Evolutionary conservation across 768 basidiomycete species (phyloP).

Genomic region (Piloderma croceum): DNA sequence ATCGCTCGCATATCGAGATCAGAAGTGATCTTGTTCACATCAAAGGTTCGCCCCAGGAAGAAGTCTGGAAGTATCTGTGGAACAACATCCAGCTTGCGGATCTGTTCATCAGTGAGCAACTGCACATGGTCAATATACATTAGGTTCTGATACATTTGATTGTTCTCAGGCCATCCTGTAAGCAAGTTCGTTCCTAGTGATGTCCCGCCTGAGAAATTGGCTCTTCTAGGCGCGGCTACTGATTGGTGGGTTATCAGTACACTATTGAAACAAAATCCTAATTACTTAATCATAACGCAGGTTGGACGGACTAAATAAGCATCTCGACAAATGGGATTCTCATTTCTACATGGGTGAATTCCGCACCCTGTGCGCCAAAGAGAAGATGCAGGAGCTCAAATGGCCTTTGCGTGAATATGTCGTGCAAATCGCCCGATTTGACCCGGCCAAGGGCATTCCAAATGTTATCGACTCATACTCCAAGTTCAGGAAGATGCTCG

Average conservation of each 20-base stretch:
- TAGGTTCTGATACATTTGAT: too few relatives aligned
- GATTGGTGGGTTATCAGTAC: slow-evolving; percentile 55
- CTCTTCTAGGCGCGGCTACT: slow-evolving; percentile 76
- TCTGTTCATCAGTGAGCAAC: slow-evolving; percentile 72
- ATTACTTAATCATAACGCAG: slow-evolving; percentile 32
- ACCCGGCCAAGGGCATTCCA: slow-evolving; percentile 80
- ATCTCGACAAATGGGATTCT: slow-evolving; percentile 73
- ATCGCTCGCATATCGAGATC: slow-evolving; percentile 94
- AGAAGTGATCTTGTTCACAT: slow-evolving; percentile 82
- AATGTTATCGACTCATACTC: slow-evolving; percentile 84
- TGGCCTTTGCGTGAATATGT: slow-evolving; percentile 85
- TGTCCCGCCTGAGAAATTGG: slow-evolving; percentile 65
- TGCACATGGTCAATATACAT: too few relatives aligned
- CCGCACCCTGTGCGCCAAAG: slow-evolving; percentile 66
- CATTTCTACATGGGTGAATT: slow-evolving; percentile 89
- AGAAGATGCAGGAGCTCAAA: slow-evolving; percentile 73
- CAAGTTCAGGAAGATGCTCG: slow-evolving; percentile 68
- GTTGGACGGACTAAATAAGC: slow-evolving; percentile 94
- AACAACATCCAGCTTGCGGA: slow-evolving; percentile 87
- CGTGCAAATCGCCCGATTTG: slow-evolving; percentile 91
- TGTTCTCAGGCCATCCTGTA: slow-evolving; percentile 78
- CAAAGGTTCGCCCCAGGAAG: slow-evolving; percentile 77
- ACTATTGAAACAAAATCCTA: slow-evolving; percentile 27
- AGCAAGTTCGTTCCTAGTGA: slow-evolving; percentile 89
- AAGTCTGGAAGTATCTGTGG: slow-evolving; percentile 95